Conservation (phyloP, 2,329 filamentous ascomycete species). For the Xylariaceae sp. region DNA sequence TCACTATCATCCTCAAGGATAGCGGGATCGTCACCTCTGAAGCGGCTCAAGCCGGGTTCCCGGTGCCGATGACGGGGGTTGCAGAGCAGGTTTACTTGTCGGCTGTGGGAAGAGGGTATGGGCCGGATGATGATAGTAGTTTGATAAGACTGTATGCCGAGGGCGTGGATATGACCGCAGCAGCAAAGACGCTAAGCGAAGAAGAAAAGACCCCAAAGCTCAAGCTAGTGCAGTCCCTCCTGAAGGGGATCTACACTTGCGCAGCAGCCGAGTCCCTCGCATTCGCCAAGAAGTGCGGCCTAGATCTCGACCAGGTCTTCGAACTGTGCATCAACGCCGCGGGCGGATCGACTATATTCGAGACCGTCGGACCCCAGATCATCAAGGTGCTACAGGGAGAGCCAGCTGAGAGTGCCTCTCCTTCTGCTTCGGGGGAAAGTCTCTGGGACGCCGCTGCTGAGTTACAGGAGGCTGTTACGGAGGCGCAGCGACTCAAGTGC, state of each 20-base stretch:
- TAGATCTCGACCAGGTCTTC: slow-evolving; percentile 44
- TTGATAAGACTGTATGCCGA: slow-evolving; percentile 42
- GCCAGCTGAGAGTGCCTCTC: slow-evolving; percentile 9
- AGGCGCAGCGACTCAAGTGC: slow-evolving; percentile 40
- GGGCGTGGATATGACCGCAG: slow-evolving; percentile 33
- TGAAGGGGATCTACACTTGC: slow-evolving; percentile 42
- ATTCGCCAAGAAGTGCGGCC: slow-evolving; percentile 37
- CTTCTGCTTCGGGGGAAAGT: slow-evolving; percentile 17
- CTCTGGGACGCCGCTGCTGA: slow-evolving; percentile 30
- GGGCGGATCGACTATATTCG: slow-evolving; percentile 39
- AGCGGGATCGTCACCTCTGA: slow-evolving; percentile 64
- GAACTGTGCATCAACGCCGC: slow-evolving; percentile 45
- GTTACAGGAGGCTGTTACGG: slow-evolving; percentile 37
- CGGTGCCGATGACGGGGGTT: slow-evolving; percentile 55
- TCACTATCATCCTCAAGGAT: slow-evolving; percentile 60
- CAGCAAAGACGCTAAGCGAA: slow-evolving; percentile 24
- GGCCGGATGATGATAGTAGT: slow-evolving; percentile 41
- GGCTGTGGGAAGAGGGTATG: slow-evolving; percentile 54
- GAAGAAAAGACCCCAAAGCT: slow-evolving; percentile 38
- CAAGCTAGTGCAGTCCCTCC: slow-evolving; percentile 35
- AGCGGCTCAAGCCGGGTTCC: slow-evolving; percentile 54
- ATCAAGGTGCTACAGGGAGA: slow-evolving; percentile 32
- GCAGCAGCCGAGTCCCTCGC: slow-evolving; percentile 41
- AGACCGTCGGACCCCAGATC: slow-evolving; percentile 35
- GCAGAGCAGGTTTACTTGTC: slow-evolving; percentile 64